Conservation (phyloP, 257 asterid genomes). For the Nicotiana paniculata region DNA sequence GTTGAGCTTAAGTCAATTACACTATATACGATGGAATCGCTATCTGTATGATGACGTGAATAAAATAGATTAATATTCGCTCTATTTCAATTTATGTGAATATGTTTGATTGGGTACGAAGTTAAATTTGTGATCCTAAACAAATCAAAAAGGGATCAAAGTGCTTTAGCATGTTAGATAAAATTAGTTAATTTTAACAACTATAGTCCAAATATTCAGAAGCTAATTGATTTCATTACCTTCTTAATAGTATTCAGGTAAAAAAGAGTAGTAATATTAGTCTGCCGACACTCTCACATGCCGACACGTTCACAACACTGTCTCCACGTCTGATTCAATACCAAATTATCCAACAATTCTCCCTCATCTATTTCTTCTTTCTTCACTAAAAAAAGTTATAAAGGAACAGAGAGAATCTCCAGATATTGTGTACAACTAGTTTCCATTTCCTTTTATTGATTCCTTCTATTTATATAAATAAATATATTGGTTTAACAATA, state of each 20-base stretch:
- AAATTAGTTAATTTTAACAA: too few relatives aligned
- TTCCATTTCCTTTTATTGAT: neutral
- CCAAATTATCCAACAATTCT: neutral
- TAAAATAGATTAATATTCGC: too few relatives aligned
- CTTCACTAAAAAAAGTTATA: neutral
- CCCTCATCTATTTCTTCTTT: neutral
- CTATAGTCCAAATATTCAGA: neutral
- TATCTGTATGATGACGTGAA: too few relatives aligned
- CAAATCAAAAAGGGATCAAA: too few relatives aligned
- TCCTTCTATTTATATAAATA: neutral
- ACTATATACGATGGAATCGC: too few relatives aligned
- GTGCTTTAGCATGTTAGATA: too few relatives aligned
- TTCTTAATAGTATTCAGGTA: neutral
- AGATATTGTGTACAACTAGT: neutral
- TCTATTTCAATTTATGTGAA: too few relatives aligned
- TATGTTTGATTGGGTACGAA: too few relatives aligned
- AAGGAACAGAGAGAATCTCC: neutral
- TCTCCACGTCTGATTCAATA: neutral
- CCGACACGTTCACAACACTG: neutral
- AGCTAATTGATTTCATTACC: neutral
- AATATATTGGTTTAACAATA: neutral
- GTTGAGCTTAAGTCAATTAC: too few relatives aligned
- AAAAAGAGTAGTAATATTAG: neutral
- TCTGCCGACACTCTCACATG: slow-evolving; percentile 4
- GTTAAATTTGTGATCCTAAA: too few relatives aligned